phyloP scores from a whole-genome alignment of 345 rosid genomes.

The Eucalyptus melliodora region DNA sequence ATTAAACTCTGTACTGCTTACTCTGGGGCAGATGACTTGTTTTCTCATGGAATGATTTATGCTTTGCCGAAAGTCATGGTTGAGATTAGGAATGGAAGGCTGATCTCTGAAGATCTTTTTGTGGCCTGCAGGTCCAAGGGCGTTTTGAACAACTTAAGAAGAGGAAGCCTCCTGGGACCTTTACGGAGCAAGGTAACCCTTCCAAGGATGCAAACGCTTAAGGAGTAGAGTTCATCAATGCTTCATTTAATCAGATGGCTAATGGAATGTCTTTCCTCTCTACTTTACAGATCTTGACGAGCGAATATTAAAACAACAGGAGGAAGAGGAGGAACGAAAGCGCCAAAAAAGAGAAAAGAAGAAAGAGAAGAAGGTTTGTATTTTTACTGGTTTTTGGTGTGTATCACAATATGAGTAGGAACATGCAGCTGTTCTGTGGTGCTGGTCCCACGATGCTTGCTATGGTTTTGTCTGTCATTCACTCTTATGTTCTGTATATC shows the following conservation, averaged over 20 bases:
- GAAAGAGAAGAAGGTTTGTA: slow-evolving; percentile 88
- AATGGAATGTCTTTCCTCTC: background rate
- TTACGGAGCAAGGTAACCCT: slow-evolving; percentile 77
- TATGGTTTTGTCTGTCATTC: background rate
- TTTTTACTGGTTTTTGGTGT: background rate
- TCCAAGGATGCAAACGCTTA: background rate
- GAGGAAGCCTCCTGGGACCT: slow-evolving; percentile 74
- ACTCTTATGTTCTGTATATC: background rate
- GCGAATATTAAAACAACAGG: slow-evolving; percentile 72
- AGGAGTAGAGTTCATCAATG: background rate
- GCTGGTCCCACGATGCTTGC: background rate
- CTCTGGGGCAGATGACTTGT: background rate
- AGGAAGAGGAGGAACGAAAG: slow-evolving; percentile 85
- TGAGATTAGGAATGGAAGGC: background rate
- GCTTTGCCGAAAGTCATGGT: background rate
- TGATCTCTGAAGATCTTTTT: background rate
- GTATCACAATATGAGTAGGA: background rate
- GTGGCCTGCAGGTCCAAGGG: slow-evolving; percentile 60
- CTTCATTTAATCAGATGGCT: background rate
- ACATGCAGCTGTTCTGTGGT: background rate
- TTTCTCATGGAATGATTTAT: background rate
- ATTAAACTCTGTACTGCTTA: background rate
- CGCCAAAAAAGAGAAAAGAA: slow-evolving; percentile 75
- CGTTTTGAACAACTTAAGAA: slow-evolving; percentile 84
- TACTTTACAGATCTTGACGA: slow-evolving; percentile 67